Conservation (phyloP, 208 protist genomes). For the Wallacemonas rigidus region DNA sequence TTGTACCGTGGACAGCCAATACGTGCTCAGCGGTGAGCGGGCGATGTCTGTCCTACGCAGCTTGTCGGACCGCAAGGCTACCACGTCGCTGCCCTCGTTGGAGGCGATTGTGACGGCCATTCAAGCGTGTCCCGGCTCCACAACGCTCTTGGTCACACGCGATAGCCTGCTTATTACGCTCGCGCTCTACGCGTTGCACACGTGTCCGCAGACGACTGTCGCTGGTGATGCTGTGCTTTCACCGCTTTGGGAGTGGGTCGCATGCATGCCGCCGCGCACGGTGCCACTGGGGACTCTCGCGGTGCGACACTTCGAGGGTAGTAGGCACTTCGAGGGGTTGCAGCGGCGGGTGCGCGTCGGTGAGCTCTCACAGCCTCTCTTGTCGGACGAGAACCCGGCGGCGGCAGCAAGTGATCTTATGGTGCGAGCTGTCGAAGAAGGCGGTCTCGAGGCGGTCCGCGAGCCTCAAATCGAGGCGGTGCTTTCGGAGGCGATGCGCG, state of each 20-base stretch:
- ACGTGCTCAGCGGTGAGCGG: conserved; percentile 53
- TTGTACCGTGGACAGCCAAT: conserved; percentile 36
- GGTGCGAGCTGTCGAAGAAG: conserved; percentile 48
- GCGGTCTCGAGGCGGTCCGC: conserved; percentile 41
- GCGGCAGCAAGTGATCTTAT: conserved; percentile 44
- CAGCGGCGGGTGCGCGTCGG: conserved; percentile 57
- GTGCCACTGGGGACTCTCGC: conserved; percentile 63
- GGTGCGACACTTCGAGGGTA: conserved; percentile 22
- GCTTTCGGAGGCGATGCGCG: conserved; percentile 44
- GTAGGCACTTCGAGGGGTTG: conserved; percentile 32
- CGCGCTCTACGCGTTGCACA: conserved; percentile 49
- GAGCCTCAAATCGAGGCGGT: conserved; percentile 53
- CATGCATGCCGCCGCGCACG: conserved; percentile 48
- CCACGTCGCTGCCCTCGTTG: conserved; percentile 17
- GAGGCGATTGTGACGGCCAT: conserved; percentile 26
- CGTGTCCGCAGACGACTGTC: conserved; percentile 10
- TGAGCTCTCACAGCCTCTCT: conserved; percentile 27
- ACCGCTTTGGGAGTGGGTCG: conserved; percentile 42
- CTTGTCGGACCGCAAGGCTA: conserved; percentile 5
- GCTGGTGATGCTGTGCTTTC: conserved; percentile 4
- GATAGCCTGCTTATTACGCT: conserved; percentile 65
- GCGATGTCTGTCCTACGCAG: conserved; percentile 42
- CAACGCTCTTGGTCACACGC: conserved; percentile 43
- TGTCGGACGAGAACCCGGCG: conserved; percentile 20
- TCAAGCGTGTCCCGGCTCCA: conserved; percentile 7